These are phyloP conservation scores for Apiospora arundinis DNA, from an alignment of 2,329 filamentous ascomycete genomes.

Conservation along the genomic window DNA sequence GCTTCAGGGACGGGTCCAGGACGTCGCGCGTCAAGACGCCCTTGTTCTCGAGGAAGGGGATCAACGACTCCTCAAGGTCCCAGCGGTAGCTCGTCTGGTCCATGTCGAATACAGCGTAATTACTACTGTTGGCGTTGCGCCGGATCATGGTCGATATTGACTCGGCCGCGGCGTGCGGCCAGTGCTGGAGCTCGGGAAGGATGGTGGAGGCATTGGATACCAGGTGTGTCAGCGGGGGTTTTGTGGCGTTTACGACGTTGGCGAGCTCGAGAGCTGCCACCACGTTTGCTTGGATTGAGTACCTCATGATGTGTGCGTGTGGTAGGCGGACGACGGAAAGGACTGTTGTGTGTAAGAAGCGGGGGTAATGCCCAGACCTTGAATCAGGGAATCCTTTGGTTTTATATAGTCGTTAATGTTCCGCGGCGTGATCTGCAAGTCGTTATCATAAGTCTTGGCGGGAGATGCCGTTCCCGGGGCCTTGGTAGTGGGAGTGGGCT, in stretches of 20 bases:
- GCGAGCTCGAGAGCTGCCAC: background rate
- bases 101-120: slow-evolving; percentile 52
- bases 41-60: slow-evolving; percentile 50
- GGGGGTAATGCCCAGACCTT: no score
- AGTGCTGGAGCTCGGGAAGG: slow-evolving; percentile 35
- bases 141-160: slow-evolving; percentile 46
- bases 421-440: background rate
- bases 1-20: slow-evolving; percentile 47
- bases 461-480: background rate
- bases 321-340: background rate
- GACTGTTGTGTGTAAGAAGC: background rate
- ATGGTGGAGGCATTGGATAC: background rate
- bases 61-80: slow-evolving; percentile 50
- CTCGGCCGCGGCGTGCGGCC: slow-evolving; percentile 44
- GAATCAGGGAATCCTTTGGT: background rate
- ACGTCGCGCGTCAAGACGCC: slow-evolving; percentile 48
- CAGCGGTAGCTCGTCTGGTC: slow-evolving; percentile 52
- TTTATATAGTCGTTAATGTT: background rate
- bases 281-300: no score
- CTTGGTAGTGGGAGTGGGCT: background rate
- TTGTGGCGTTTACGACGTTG: no score
- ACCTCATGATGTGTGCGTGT: background rate
- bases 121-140: slow-evolving; percentile 44
- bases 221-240: background rate
- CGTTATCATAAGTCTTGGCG: background rate